Percentiles rank a stretch among this genome's conserved stretches.
Evolutionary conservation across 805 yeast genomes (phyloP).

Genomic region (Soucietia sequanensis): DNA sequence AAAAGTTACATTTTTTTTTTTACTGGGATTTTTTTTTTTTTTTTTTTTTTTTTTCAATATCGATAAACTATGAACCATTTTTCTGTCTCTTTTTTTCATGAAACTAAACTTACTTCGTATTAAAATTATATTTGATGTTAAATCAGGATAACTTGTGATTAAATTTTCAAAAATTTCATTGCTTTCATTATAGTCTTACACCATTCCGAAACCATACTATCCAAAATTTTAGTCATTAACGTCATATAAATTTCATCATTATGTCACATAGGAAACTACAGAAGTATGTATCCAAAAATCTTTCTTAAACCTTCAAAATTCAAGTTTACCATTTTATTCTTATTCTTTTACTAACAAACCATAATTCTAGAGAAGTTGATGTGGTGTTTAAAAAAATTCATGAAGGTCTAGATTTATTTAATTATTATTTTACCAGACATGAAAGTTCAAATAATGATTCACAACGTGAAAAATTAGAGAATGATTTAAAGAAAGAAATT

Average conservation of each 20-base stretch:
- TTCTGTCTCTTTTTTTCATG: too few species aligned
- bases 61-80: too few species aligned
- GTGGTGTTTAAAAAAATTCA: conserved; percentile 43
- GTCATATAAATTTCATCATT: too few species aligned
- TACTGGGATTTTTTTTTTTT: conserved; percentile 1
- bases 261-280: conserved; percentile 36
- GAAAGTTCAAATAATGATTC: conserved; percentile 39
- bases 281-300: conserved; percentile 37
- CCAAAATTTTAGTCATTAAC: too few species aligned
- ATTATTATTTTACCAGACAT: conserved; percentile 44
- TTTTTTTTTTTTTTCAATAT: conserved; percentile 4
- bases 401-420: conserved; percentile 45
- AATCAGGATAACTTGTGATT: too few species aligned
- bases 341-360: too few species aligned
- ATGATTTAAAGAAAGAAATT: conserved; percentile 45
- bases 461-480: conserved; percentile 44
- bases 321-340: background rate
- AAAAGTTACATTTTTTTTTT: too few species aligned
- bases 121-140: too few species aligned
- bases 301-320: background rate
- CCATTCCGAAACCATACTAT: too few species aligned
- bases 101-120: too few species aligned
- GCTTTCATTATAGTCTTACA: too few species aligned
- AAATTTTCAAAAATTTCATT: too few species aligned
- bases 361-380: conserved; percentile 34